Evolutionary conservation across 2,329 filamentous ascomycete species (phyloP).

Genomic region (Macrophomina phaseolina): DNA sequence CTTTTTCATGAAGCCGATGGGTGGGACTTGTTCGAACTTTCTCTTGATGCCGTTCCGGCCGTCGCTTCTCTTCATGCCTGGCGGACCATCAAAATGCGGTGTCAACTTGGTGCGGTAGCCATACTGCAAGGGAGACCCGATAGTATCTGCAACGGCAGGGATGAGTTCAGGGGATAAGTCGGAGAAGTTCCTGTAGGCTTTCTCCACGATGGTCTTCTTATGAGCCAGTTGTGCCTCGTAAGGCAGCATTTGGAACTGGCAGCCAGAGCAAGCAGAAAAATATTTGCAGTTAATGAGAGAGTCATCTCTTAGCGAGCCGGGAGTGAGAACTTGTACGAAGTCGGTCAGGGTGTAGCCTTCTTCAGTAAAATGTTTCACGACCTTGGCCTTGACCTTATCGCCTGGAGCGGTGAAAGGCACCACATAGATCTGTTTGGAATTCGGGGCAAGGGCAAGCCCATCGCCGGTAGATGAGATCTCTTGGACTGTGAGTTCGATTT

Average conservation of each 20-base stretch:
- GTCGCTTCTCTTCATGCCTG: slow-evolving; percentile 55
- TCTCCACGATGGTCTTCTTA: slow-evolving; percentile 86
- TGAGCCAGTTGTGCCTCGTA: slow-evolving; percentile 84
- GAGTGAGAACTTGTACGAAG: slow-evolving; percentile 76
- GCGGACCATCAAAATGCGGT: slow-evolving; percentile 88
- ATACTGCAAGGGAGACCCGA: slow-evolving; percentile 88
- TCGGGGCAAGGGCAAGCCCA: slow-evolving; percentile 76
- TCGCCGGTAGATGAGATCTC: slow-evolving; percentile 91
- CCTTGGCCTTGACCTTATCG: slow-evolving; percentile 78
- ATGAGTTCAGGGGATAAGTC: slow-evolving; percentile 76
- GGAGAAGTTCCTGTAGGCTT: slow-evolving; percentile 91
- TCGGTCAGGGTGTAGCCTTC: slow-evolving; percentile 79
- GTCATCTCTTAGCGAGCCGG: slow-evolving; percentile 79
- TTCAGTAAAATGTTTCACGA: slow-evolving; percentile 71
- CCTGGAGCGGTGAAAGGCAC: slow-evolving; percentile 89
- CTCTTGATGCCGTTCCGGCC: slow-evolving; percentile 59
- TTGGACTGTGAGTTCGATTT: slow-evolving; percentile 77
- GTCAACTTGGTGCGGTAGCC: slow-evolving; percentile 96
- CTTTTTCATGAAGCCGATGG: slow-evolving; percentile 90
- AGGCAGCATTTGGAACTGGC: slow-evolving; percentile 96
- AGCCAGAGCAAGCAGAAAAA: slow-evolving; percentile 86
- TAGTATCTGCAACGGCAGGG: slow-evolving; percentile 79
- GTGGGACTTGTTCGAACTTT: slow-evolving; percentile 69
- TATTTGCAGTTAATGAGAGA: slow-evolving; percentile 80
- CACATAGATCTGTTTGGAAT: slow-evolving; percentile 75